These are phyloP conservation scores for Blastomyces parvus DNA, from an alignment of 2,329 filamentous ascomycete species.

Conservation along the genomic window DNA sequence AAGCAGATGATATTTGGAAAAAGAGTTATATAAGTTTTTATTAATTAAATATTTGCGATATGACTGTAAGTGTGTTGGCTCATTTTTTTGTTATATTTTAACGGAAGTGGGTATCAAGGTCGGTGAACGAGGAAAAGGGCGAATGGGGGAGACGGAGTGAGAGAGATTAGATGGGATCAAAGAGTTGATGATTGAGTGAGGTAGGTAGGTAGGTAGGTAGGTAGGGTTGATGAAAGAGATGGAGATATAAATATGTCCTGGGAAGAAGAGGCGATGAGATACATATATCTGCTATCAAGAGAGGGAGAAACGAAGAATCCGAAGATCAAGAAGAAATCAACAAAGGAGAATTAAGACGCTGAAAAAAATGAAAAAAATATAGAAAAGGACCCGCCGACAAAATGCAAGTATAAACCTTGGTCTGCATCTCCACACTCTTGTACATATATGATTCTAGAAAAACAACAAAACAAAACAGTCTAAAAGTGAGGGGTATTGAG, in stretches of 20 bases:
- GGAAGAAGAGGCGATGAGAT: not conserved
- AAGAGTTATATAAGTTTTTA: no score
- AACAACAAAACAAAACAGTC: no score
- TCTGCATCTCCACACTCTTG: not conserved
- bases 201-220: not conserved
- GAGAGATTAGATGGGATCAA: not conserved
- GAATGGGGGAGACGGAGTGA: not conserved
- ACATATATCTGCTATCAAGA: not conserved
- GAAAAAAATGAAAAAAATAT: not conserved
- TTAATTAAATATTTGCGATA: not conserved
- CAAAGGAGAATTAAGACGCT: not conserved
- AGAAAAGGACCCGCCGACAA: not conserved
- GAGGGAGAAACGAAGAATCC: not conserved
- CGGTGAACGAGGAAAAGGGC: not conserved
- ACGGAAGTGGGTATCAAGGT: not conserved
- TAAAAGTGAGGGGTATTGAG: constrained; percentile 34
- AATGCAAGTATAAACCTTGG: not conserved
- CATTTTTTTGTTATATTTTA: not conserved
- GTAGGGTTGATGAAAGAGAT: not conserved
- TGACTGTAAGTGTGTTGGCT: not conserved
- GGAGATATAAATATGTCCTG: not conserved
- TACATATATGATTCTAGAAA: not conserved
- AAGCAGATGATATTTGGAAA: no score
- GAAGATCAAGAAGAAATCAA: not conserved
- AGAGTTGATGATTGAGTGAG: not conserved